These are phyloP conservation scores for Aspergillus udagawae DNA, from an alignment of 2,329 filamentous ascomycete species.

Conservation along the genomic window DNA sequence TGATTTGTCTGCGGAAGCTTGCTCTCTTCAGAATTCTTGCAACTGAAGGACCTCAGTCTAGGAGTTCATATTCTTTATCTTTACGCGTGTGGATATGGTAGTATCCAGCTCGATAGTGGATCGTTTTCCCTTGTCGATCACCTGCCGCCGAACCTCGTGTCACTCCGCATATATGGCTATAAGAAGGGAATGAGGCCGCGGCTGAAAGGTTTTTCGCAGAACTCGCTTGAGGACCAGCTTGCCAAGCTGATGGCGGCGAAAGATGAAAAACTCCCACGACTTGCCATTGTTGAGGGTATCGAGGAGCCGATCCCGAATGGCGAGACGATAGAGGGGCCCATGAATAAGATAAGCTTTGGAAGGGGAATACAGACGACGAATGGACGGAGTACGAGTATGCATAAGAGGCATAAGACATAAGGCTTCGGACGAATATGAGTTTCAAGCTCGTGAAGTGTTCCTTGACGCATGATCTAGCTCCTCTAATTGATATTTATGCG, in stretches of 20 bases:
- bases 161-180: slow-evolving; percentile 2
- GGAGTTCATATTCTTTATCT: slow-evolving; percentile 1
- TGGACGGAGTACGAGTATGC: neutral
- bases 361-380: neutral
- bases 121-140: neutral
- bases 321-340: neutral
- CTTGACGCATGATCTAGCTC: too few relatives aligned
- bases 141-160: neutral
- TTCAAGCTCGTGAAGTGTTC: too few relatives aligned
- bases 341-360: neutral
- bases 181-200: neutral
- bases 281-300: neutral
- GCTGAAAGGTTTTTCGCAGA: neutral
- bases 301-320: neutral
- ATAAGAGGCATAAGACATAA: neutral
- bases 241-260: neutral
- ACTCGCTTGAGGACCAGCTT: neutral
- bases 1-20: neutral
- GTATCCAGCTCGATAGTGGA: neutral
- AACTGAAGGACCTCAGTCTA: neutral
- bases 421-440: too few relatives aligned
- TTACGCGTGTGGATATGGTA: neutral
- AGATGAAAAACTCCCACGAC: neutral
- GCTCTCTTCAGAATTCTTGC: neutral
- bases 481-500: too few relatives aligned